Evolutionary conservation across 2,329 filamentous ascomycete species (phyloP).

Genomic region (Verticillium isaacii): DNA sequence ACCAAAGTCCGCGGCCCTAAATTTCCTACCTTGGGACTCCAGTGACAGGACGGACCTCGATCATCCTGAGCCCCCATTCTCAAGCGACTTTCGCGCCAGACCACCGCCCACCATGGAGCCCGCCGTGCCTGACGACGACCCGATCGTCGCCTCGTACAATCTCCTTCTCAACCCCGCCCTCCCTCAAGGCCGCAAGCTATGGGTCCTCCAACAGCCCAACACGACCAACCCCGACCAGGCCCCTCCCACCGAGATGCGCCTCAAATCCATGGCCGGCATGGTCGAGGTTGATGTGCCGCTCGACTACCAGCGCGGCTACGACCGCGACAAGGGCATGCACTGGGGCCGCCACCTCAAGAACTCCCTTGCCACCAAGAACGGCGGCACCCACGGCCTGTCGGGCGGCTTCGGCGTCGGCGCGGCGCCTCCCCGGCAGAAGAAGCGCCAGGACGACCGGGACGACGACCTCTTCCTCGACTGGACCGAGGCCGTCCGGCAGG

Average conservation of each 20-base stretch:
- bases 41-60: not conserved
- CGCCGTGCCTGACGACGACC: constrained; percentile 50
- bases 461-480: constrained; percentile 54
- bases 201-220: constrained; percentile 87
- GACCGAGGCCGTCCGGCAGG: constrained; percentile 62
- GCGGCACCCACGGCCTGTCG: constrained; percentile 64
- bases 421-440: constrained; percentile 27
- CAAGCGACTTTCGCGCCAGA: not conserved
- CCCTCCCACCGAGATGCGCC: constrained; percentile 66
- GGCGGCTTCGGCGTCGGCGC: constrained; percentile 67
- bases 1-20: not conserved
- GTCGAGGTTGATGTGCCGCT: constrained; percentile 90
- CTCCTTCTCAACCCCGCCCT: constrained; percentile 78
- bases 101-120: constrained; percentile 16
- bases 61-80: not conserved
- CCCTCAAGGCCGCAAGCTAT: constrained; percentile 57
- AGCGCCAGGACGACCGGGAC: constrained; percentile 30
- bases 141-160: constrained; percentile 71
- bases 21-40: not conserved
- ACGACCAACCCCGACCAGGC: constrained; percentile 54
- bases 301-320: constrained; percentile 68
- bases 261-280: constrained; percentile 79
- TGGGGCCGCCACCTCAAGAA: constrained; percentile 75
- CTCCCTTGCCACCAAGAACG: constrained; percentile 52
- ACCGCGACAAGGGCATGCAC: constrained; percentile 73